These are phyloP conservation scores for Rhodotorula sp. DNA, from an alignment of 1,284 basidiomycete genomes.

Conservation along the genomic window DNA sequence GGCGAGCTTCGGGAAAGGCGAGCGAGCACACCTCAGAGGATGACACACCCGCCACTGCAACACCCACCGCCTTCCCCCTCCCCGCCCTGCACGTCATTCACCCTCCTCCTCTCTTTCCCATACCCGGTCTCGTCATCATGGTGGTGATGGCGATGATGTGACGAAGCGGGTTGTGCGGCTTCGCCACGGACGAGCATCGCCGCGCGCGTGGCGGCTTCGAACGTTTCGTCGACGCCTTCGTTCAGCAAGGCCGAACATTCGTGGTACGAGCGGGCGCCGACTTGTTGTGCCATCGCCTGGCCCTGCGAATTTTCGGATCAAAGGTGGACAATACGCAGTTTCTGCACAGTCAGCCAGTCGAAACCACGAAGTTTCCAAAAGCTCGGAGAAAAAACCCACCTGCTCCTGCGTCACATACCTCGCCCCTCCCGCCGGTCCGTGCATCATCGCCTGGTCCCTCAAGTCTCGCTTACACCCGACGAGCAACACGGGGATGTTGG, in stretches of 20 bases:
- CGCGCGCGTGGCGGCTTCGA: constrained; percentile 88
- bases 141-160: neutral
- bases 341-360: neutral
- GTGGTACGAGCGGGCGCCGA: constrained; percentile 86
- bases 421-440: constrained; percentile 10
- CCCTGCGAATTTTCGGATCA: constrained; percentile 54
- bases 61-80: constrained; percentile 10
- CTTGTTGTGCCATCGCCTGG: constrained; percentile 70
- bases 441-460: constrained; percentile 39
- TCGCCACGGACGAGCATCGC: constrained; percentile 91
- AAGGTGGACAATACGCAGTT: neutral
- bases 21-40: constrained; percentile 5
- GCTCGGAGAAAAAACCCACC: constrained; percentile 22
- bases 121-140: constrained; percentile 7
- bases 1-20: neutral
- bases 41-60: constrained; percentile 18
- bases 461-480: constrained; percentile 51
- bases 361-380: neutral
- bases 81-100: neutral
- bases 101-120: neutral
- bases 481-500: constrained; percentile 55
- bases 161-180: constrained; percentile 52
- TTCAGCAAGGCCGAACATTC: constrained; percentile 89
- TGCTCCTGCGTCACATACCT: constrained; percentile 40
- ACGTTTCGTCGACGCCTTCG: constrained; percentile 91